Evolutionary conservation across 805 yeast genomes (phyloP).

Genomic region (Metschnikowia matae): DNA sequence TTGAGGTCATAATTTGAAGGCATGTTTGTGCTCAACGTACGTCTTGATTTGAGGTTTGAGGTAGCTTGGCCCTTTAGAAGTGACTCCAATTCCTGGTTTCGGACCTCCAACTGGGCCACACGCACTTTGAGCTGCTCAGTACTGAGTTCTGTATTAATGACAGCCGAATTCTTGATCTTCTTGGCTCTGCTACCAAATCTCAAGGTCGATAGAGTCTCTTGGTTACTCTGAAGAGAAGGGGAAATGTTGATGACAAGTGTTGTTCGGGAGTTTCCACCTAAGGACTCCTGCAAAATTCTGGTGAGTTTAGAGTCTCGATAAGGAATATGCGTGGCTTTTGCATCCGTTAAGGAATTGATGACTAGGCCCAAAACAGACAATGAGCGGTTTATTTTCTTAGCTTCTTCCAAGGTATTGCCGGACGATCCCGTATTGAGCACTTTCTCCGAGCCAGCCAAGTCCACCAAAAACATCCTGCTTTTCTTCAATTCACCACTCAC

Average conservation of each 20-base stretch:
- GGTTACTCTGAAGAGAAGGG: slow-evolving; percentile 50
- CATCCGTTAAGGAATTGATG: slow-evolving; percentile 72
- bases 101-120: slow-evolving; percentile 31
- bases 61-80: slow-evolving; percentile 24
- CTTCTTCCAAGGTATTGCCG: slow-evolving; percentile 74
- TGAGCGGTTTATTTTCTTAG: slow-evolving; percentile 78
- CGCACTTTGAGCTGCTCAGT: slow-evolving; percentile 44
- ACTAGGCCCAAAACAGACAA: slow-evolving; percentile 77
- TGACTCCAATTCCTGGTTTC: slow-evolving; percentile 37
- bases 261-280: slow-evolving; percentile 81
- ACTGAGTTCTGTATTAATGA: slow-evolving; percentile 57
- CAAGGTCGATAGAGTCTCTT: slow-evolving; percentile 67
- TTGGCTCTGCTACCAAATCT: slow-evolving; percentile 75
- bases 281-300: slow-evolving; percentile 68
- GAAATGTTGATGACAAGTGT: slow-evolving; percentile 72
- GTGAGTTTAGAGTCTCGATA: slow-evolving; percentile 79
- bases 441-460: slow-evolving; percentile 85
- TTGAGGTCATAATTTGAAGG: neutral
- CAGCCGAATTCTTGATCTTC: slow-evolving; percentile 59
- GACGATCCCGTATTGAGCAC: slow-evolving; percentile 72
- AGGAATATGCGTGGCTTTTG: slow-evolving; percentile 60
- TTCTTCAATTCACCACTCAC: slow-evolving; percentile 54
- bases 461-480: slow-evolving; percentile 70
- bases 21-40: neutral
- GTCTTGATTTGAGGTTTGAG: neutral